These are phyloP conservation scores for Daldinia childiae DNA, from an alignment of 495 filamentous ascomycete species.

Conservation along the genomic window DNA sequence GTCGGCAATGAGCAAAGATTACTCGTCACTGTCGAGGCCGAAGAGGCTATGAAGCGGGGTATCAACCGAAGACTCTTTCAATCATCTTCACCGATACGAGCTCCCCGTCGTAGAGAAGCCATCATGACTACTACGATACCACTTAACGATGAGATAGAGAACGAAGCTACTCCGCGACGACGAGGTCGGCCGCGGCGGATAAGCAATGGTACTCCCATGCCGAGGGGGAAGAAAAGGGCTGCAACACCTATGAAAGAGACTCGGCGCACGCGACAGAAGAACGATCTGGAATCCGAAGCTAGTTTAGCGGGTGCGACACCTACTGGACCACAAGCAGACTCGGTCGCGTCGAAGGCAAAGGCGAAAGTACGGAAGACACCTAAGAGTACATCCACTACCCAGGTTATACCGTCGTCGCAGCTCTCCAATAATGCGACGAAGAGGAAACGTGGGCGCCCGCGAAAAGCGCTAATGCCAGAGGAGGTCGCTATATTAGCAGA, in stretches of 20 bases:
- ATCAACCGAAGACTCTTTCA: constrained; percentile 55
- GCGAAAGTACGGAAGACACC: constrained; percentile 42
- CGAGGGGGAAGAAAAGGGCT: constrained; percentile 53
- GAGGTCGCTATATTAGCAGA: constrained; percentile 42
- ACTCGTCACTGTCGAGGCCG: constrained; percentile 63
- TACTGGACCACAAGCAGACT: constrained; percentile 10
- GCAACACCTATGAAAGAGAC: constrained; percentile 50
- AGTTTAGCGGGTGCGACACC: constrained; percentile 24
- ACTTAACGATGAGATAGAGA: constrained; percentile 58
- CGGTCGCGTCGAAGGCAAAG: constrained; percentile 46
- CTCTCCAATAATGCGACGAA: constrained; percentile 29
- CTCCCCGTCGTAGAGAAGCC: constrained; percentile 36
- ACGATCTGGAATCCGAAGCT: constrained; percentile 38
- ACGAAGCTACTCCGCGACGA: constrained; percentile 52
- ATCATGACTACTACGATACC: constrained; percentile 56
- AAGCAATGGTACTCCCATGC: constrained; percentile 52
- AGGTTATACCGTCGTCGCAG: constrained; percentile 42
- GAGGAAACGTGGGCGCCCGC: constrained; percentile 45
- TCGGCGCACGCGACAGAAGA: constrained; percentile 36
- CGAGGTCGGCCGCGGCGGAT: constrained; percentile 51
- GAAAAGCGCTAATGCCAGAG: constrained; percentile 39
- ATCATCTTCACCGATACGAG: constrained; percentile 48
- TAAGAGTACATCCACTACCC: constrained; percentile 16
- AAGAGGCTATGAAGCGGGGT: constrained; percentile 43
- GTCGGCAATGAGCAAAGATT: constrained; percentile 62